These are phyloP conservation scores for Pholiota adiposa DNA, from an alignment of 1,284 basidiomycete genomes.

Conservation along the genomic window DNA sequence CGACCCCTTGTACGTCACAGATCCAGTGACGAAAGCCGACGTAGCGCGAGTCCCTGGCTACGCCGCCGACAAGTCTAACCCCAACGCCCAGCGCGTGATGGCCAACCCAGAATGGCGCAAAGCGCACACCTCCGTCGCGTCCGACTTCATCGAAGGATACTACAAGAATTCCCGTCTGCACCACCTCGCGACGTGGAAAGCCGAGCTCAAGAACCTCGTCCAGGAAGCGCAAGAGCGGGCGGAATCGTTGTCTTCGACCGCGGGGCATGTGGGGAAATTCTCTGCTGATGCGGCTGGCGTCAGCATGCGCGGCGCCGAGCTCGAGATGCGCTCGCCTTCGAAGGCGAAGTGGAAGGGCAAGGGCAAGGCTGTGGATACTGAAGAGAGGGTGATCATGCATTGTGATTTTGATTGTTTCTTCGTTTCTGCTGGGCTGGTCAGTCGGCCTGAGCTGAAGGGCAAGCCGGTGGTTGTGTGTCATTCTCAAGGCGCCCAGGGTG, in stretches of 20 bases:
- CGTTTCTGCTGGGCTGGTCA: conserved; percentile 85
- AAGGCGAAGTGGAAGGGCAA: conserved; percentile 56
- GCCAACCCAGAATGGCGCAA: conserved; percentile 83
- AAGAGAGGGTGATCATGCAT: conserved; percentile 84
- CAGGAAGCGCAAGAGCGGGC: conserved; percentile 77
- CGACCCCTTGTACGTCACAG: conserved; percentile 43
- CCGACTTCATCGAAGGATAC: conserved; percentile 88
- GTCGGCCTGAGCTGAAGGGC: conserved; percentile 78
- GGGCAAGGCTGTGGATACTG: conserved; percentile 44
- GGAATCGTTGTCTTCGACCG: conserved; percentile 40
- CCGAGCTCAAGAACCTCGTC: conserved; percentile 84
- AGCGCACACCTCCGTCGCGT: conserved; percentile 84
- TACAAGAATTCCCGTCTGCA: conserved; percentile 94
- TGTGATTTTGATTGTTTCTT: conserved; percentile 99
- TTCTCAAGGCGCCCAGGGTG: conserved; percentile 76
- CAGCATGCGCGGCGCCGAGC: conserved; percentile 64
- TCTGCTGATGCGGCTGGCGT: conserved; percentile 37
- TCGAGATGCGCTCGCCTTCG: conserved; percentile 49
- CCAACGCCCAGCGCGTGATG: conserved; percentile 76
- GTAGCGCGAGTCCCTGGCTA: conserved; percentile 60
- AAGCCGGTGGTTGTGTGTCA: conserved; percentile 96
- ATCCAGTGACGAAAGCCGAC: conserved; percentile 44
- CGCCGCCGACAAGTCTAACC: conserved; percentile 68
- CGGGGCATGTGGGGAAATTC: conserved; percentile 31
- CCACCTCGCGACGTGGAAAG: conserved; percentile 92